Evolutionary conservation across 2,329 filamentous ascomycete species (phyloP), one percentile per base, ranked within the genome.

Genomic region (Venturia carpophila): DNA sequence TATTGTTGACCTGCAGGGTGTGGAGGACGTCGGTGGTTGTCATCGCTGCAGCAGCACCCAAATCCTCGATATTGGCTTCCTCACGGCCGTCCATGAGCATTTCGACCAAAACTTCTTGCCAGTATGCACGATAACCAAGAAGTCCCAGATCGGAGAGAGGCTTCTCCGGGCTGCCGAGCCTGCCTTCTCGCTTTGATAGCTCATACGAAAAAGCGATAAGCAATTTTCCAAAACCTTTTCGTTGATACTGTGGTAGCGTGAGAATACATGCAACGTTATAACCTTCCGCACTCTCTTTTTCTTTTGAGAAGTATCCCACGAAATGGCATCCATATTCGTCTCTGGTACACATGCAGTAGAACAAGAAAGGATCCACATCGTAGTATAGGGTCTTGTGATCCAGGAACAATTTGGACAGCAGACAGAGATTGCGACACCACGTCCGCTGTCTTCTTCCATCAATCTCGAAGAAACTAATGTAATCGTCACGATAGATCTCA

Each of bases 301-400:
- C 94, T 75, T 99, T 99, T 65, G 90, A 96, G 76, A 99, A 99
- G 74, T 97, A 99, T n/a, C 94, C 94, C n/a, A 99, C 90, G 62
- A 99, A 84, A 73, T 97, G 94, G 71, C 89, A 94, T 17, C 94
- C 94, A 71, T 92, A 88, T 62, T 96, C 91, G 68, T 92, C 90
- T 69, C 90, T 87, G 49, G 87, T 88, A 34, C 91, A 91, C 93
- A 99, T 97, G 75, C 96, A 93, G 77, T 99, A 99, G 79, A 99
- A 99, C 43, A 99, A 79, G 74, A 99, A 99, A 0, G 94, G 94
- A 69, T 99, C 94, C n/a, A 99, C 94, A 71, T 99, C 94, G 79
- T 99, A 99, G 80, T 97, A 99, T 9, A 99, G 85, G 5, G 94
- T 97, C 77, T 99, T 99, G 75, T 97, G 95, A 69, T 96, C 94